Conservation (phyloP, 306 rosid genomes). For the Trifolium subterraneum region DNA sequence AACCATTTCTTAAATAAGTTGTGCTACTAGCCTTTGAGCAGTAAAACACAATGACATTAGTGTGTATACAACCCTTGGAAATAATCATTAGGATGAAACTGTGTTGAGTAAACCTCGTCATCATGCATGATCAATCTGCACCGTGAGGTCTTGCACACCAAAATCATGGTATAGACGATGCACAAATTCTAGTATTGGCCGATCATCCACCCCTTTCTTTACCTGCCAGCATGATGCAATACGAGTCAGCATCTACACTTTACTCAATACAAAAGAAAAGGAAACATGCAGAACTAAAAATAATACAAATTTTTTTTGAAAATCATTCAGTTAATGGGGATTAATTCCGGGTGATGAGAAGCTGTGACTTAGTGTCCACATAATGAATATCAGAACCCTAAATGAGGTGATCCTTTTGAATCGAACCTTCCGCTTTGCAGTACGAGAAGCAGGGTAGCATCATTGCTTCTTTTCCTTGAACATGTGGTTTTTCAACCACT, state of each 20-base stretch:
- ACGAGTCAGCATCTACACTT: slow-evolving; percentile 36
- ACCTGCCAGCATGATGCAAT: slow-evolving; percentile 55
- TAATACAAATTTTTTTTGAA: slow-evolving; percentile 19
- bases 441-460: slow-evolving; percentile 56
- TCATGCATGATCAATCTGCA: slow-evolving; percentile 63
- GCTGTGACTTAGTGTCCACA: slow-evolving; percentile 54
- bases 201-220: slow-evolving; percentile 72
- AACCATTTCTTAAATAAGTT: slow-evolving; percentile 24
- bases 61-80: slow-evolving; percentile 31
- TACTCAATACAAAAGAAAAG: not conserved
- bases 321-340: slow-evolving; percentile 44
- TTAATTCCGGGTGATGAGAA: slow-evolving; percentile 55
- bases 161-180: slow-evolving; percentile 88
- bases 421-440: slow-evolving; percentile 53
- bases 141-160: slow-evolving; percentile 85
- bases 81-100: slow-evolving; percentile 11
- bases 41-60: slow-evolving; percentile 21
- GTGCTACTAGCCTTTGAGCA: not conserved
- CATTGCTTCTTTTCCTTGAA: slow-evolving; percentile 43
- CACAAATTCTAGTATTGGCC: slow-evolving; percentile 70
- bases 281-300: not conserved
- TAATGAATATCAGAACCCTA: slow-evolving; percentile 52
- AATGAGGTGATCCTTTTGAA: slow-evolving; percentile 52
- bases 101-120: slow-evolving; percentile 50
- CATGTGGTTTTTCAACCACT: slow-evolving; percentile 38